These are phyloP conservation scores for Austroboletus olivaceoglutinosus DNA, from an alignment of 1,284 basidiomycete species.

Conservation along the genomic window DNA sequence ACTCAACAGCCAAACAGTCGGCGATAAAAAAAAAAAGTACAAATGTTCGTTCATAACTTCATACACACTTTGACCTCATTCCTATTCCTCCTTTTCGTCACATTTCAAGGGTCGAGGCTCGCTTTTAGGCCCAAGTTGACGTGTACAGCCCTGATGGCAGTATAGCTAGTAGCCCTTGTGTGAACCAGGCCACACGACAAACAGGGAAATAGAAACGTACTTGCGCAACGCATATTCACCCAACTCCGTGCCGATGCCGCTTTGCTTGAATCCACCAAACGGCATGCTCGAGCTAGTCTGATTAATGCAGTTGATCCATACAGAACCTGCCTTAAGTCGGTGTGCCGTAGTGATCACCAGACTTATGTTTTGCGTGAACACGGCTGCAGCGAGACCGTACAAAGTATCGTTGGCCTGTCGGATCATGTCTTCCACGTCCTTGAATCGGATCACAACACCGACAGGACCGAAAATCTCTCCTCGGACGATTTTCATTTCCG, in stretches of 20 bases:
- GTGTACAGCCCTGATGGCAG: conserved; percentile 81
- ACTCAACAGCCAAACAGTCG: too few species aligned
- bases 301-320: conserved; percentile 80
- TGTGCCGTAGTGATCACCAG: conserved; percentile 75
- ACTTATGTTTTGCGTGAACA: conserved; percentile 81
- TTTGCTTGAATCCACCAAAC: conserved; percentile 89
- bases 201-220: conserved; percentile 36
- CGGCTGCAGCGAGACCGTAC: conserved; percentile 84
- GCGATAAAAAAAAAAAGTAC: too few species aligned
- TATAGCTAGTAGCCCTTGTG: conserved; percentile 58
- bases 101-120: too few species aligned
- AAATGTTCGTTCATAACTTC: too few species aligned
- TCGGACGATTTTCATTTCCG: conserved; percentile 82
- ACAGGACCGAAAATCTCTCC: conserved; percentile 95
- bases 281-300: conserved; percentile 65
- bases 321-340: conserved; percentile 79
- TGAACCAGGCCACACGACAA: conserved; percentile 4
- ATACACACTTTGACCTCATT: too few species aligned
- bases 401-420: conserved; percentile 79
- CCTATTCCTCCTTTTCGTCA: too few species aligned
- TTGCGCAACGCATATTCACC: conserved; percentile 77
- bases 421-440: conserved; percentile 70
- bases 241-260: conserved; percentile 81
- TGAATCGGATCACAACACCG: conserved; percentile 71
- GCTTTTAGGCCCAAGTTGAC: conserved; percentile 54